Percentiles rank a stretch among this genome's conserved stretches.
Conservation (phyloP, 2,329 filamentous ascomycete species). For the Colletotrichum acutatum region DNA sequence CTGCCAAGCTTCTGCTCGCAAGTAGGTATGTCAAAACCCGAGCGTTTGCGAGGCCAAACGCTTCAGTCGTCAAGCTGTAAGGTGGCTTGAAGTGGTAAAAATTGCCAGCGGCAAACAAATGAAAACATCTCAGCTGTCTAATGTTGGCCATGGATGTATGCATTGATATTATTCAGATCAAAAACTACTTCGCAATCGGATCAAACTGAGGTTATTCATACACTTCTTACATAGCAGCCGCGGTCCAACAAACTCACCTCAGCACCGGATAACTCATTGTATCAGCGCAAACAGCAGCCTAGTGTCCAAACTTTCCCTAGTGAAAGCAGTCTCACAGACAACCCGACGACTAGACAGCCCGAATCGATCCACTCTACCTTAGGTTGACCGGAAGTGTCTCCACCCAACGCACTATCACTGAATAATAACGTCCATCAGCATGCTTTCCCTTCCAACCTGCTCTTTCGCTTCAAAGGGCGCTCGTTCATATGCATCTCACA, state of each 20-base stretch:
- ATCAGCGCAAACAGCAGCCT: rapidly evolving
- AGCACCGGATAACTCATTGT: not conserved
- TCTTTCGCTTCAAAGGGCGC: not conserved
- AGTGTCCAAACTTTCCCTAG: no score
- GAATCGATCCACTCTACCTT: no score
- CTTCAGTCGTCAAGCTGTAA: not conserved
- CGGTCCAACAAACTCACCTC: not conserved
- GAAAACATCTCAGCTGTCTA: not conserved
- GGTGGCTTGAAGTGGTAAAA: not conserved
- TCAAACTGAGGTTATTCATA: not conserved
- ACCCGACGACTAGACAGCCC: not conserved
- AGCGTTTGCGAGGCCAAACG: not conserved
- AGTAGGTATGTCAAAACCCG: not conserved
- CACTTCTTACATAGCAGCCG: not conserved
- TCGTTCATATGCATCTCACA: not conserved
- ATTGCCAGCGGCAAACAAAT: not conserved
- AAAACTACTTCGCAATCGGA: not conserved
- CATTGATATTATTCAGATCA: not conserved
- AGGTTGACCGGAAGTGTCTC: no score
- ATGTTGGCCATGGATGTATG: not conserved
- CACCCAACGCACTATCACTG: no score
- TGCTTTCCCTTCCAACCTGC: not conserved
- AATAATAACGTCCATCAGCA: no score
- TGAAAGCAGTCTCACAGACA: not conserved
- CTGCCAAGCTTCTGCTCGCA: not conserved